Evolutionary conservation across 306 rosid genomes (phyloP).

Genomic region (Prunus mongolica): DNA sequence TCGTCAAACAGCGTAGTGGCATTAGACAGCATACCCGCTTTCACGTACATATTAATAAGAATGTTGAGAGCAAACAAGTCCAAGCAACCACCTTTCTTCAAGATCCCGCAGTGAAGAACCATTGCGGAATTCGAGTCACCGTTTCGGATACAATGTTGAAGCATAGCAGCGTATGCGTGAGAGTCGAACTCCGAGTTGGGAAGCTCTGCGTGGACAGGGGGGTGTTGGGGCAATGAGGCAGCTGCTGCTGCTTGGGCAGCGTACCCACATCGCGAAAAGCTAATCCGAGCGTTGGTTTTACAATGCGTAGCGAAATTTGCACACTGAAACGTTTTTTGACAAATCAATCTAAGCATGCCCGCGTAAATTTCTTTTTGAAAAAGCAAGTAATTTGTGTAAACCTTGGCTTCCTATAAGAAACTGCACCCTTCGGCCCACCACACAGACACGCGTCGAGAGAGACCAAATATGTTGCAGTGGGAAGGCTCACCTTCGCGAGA

Average conservation of each 20-base stretch:
- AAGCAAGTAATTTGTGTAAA: background rate
- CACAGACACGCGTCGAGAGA: background rate
- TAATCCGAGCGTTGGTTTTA: background rate
- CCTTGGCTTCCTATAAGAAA: background rate
- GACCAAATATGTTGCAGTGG: background rate
- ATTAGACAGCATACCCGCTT: conserved; percentile 14
- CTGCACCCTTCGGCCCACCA: background rate
- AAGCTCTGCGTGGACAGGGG: background rate
- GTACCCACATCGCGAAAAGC: conserved; percentile 2
- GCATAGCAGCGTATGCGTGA: conserved; percentile 28
- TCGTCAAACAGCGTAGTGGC: conserved; percentile 42
- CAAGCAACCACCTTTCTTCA: conserved; percentile 40
- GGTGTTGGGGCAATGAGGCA: conserved; percentile 6
- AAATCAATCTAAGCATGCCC: conserved; percentile 27
- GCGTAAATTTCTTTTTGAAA: background rate
- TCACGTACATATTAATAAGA: conserved; percentile 35
- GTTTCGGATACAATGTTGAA: conserved; percentile 34
- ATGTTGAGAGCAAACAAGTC: conserved; percentile 43
- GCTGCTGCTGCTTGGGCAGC: conserved; percentile 8
- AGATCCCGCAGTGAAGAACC: conserved; percentile 34
- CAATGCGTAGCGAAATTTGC: background rate
- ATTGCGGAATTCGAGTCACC: conserved; percentile 17
- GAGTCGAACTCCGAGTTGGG: conserved; percentile 34
- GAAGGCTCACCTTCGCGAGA: background rate
- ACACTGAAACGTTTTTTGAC: conserved; percentile 7